Conservation (phyloP, 1,284 basidiomycete genomes). For the Ceratobasidium papillatum region DNA sequence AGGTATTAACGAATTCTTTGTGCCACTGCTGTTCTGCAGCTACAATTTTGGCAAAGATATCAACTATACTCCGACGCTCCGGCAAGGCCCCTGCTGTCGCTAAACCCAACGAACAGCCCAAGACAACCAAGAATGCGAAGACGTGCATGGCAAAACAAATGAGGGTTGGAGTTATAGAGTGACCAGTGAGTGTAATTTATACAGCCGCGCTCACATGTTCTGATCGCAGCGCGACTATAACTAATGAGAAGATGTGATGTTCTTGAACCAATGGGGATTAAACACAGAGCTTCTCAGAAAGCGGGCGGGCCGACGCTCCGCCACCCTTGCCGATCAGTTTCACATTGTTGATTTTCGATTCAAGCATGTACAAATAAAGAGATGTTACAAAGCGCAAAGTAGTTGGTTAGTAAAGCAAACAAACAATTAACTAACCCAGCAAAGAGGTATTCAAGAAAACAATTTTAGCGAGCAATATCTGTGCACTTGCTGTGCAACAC, state of each 20-base stretch:
- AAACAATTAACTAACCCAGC: neutral
- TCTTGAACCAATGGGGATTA: slow-evolving; percentile 23
- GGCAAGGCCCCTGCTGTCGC: neutral
- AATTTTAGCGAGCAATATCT: neutral
- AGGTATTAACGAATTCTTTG: slow-evolving; percentile 5
- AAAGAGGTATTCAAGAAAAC: neutral
- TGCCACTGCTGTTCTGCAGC: slow-evolving; percentile 2
- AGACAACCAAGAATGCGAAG: neutral
- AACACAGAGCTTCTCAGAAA: neutral
- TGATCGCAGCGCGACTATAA: neutral
- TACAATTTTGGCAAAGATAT: neutral
- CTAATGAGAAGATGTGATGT: neutral
- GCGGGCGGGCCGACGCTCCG: slow-evolving; percentile 12
- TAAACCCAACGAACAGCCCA: neutral
- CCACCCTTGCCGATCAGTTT: neutral
- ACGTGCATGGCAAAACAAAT: neutral
- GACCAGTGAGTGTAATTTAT: neutral
- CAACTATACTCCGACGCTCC: neutral
- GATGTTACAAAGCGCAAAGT: neutral
- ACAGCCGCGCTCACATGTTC: neutral
- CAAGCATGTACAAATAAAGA: neutral
- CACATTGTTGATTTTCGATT: neutral
- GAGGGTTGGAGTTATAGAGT: neutral
- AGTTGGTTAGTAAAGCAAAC: neutral
- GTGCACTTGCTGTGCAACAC: neutral